These are phyloP conservation scores for Dictyostelium intermedium DNA, from an alignment of 78 protist species.

Conservation along the genomic window DNA sequence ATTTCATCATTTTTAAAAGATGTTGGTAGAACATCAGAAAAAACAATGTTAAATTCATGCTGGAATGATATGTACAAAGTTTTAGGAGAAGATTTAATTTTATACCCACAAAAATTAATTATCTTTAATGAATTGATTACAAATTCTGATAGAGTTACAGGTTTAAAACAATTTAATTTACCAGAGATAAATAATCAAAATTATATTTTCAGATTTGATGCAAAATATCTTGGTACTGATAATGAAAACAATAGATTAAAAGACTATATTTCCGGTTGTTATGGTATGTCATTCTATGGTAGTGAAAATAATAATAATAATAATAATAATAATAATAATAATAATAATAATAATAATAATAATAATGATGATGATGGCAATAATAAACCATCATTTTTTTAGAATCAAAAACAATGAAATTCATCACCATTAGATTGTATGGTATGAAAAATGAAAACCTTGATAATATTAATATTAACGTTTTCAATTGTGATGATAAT, in stretches of 20 bases:
- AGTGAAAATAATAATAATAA: no score
- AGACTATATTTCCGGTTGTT: neutral
- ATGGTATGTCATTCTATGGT: neutral
- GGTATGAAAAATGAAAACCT: neutral
- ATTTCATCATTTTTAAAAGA: neutral
- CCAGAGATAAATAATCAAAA: neutral
- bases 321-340: no score
- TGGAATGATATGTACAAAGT: slow-evolving; percentile 6
- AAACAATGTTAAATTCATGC: neutral
- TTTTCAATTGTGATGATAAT: neutral
- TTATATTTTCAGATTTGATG: neutral
- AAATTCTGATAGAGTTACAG: neutral
- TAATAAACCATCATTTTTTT: neutral
- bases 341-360: no score
- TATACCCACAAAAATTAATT: neutral
- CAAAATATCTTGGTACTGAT: neutral
- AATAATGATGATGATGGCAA: neutral
- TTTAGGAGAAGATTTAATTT: neutral
- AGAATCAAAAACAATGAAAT: neutral
- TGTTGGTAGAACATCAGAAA: neutral
- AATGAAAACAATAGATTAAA: neutral
- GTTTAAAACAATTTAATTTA: neutral
- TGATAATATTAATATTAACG: neutral
- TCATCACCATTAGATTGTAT: neutral
- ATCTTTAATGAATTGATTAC: neutral